Evolutionary conservation across 1,284 basidiomycete genomes (phyloP).

Genomic region (Fomitopsis schrenkii): DNA sequence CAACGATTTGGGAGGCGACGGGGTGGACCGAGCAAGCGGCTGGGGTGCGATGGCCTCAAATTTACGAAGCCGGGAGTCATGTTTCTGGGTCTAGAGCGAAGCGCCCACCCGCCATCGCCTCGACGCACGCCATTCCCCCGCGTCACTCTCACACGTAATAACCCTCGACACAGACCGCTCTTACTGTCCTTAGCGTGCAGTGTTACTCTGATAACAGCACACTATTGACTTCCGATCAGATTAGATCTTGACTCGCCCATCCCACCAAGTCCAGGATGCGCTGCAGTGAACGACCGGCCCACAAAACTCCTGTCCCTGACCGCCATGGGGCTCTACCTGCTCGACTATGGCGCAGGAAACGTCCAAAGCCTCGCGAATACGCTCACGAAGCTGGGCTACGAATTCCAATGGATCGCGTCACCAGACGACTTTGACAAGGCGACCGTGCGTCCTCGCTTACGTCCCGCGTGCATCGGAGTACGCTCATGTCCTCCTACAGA

Average conservation of each 20-base stretch:
- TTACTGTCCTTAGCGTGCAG: background rate
- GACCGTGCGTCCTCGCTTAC: slow-evolving; percentile 59
- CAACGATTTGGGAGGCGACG: background rate
- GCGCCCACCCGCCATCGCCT: background rate
- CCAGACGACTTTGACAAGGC: slow-evolving; percentile 88
- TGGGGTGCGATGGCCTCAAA: background rate
- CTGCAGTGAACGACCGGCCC: background rate
- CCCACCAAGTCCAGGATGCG: background rate
- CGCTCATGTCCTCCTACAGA: slow-evolving; percentile 44
- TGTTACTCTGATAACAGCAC: background rate
- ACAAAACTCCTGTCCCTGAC: slow-evolving; percentile 1
- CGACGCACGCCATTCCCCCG: background rate
- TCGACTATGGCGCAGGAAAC: slow-evolving; percentile 96
- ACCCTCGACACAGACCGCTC: background rate
- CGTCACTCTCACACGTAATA: background rate
- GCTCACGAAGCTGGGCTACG: slow-evolving; percentile 80
- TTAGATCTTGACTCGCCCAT: slow-evolving; percentile 11
- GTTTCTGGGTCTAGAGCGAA: background rate
- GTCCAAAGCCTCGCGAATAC: slow-evolving; percentile 95
- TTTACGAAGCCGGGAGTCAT: slow-evolving; percentile 1
- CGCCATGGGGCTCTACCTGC: slow-evolving; percentile 74
- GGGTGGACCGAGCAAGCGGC: background rate
- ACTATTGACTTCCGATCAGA: slow-evolving; percentile 7
- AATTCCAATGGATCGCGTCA: slow-evolving; percentile 87
- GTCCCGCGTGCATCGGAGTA: slow-evolving; percentile 11